A percentile compares a stretch with the other conserved stretches of the same genome.
Conservation (phyloP, 768 basidiomycete species). For the Termitomyces sp. region DNA sequence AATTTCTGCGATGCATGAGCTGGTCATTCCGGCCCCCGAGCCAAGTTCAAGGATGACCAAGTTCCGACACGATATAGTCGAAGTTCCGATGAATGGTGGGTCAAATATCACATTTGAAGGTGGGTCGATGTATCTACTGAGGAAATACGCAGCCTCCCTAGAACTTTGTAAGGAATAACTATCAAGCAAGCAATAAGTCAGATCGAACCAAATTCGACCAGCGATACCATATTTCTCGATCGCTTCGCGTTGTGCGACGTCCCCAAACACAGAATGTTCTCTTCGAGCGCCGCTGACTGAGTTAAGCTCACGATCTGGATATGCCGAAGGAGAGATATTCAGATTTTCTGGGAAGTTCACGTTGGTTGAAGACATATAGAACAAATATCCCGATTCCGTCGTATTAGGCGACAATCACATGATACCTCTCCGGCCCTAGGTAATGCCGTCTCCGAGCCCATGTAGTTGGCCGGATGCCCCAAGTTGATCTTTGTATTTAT, state of each 20-base stretch:
- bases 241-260: conserved; percentile 46
- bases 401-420: conserved; percentile 11
- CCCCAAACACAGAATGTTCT: conserved; percentile 25
- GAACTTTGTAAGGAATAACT: conserved; percentile 13
- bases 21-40: conserved; percentile 71
- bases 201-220: conserved; percentile 72
- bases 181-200: not conserved
- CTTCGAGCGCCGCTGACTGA: not conserved
- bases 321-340: conserved; percentile 30
- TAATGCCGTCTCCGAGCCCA: conserved; percentile 1
- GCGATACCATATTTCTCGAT: conserved; percentile 80
- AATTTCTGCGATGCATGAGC: conserved; percentile 32
- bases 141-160: conserved; percentile 74
- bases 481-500: conserved; percentile 17
- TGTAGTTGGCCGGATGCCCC: not conserved
- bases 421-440: conserved; percentile 18
- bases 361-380: not conserved
- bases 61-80: not conserved
- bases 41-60: conserved; percentile 69
- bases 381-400: conserved; percentile 1
- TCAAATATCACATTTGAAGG: conserved; percentile 43
- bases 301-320: conserved; percentile 15
- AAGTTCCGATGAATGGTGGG: conserved; percentile 41
- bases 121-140: conserved; percentile 52
- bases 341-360: conserved; percentile 39